phyloP scores from a whole-genome alignment of 163 green algal genomes.

The Scenedesmus sp. region DNA sequence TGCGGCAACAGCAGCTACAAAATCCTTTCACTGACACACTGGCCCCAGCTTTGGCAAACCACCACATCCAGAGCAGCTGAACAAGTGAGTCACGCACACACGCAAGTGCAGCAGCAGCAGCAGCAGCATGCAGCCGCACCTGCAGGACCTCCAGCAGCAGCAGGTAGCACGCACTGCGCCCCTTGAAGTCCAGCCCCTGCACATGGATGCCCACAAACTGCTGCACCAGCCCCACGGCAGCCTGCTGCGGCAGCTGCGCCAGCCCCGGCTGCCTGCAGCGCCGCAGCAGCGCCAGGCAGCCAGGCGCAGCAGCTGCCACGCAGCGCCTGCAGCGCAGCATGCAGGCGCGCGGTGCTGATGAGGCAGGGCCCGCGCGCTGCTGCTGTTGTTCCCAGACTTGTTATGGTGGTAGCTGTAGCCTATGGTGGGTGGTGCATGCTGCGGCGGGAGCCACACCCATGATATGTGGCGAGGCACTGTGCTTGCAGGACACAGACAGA shows the following conservation, averaged over 20 bases:
- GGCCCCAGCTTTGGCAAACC: too few species aligned
- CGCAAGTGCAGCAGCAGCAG: constrained; percentile 23
- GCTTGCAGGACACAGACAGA: background rate
- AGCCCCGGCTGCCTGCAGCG: background rate
- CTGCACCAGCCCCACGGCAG: background rate
- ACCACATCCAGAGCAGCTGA: background rate
- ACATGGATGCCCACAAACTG: constrained; percentile 61
- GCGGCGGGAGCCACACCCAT: too few species aligned
- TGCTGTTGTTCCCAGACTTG: too few species aligned
- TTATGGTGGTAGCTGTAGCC: too few species aligned
- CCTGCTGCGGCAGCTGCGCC: constrained; percentile 9
- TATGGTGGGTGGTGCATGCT: too few species aligned
- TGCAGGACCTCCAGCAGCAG: constrained; percentile 57
- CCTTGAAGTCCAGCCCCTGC: constrained; percentile 58
- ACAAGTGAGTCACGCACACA: background rate
- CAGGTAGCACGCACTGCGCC: constrained; percentile 60
- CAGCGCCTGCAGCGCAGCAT: constrained; percentile 32
- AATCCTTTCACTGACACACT: too few species aligned
- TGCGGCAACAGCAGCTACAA: background rate
- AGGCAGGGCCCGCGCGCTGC: too few species aligned
- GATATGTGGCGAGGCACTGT: background rate
- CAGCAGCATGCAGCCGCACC: constrained; percentile 43
- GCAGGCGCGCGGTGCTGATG: too few species aligned
- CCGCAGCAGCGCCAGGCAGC: constrained; percentile 40
- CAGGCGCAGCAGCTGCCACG: background rate